Conservation (phyloP, 1,139 yeast species). For the Scheffersomyces parashehatae region DNA sequence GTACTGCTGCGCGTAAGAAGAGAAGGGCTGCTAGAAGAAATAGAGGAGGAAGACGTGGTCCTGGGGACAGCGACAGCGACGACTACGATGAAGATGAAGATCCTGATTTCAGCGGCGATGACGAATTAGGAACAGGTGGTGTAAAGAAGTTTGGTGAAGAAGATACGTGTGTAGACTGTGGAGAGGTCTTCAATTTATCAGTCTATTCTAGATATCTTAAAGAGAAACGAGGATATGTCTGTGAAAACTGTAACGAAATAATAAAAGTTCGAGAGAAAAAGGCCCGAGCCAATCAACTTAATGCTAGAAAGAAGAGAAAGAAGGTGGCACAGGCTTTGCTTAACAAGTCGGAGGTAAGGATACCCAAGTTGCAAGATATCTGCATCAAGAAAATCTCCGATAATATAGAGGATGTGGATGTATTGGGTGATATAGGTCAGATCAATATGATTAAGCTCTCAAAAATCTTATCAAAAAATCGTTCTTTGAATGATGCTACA, state of each 20-base stretch:
- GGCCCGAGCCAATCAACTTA: slow-evolving; percentile 51
- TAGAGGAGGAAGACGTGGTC: slow-evolving; percentile 18
- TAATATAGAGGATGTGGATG: slow-evolving; percentile 76
- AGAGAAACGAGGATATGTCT: slow-evolving; percentile 59
- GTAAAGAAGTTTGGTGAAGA: slow-evolving; percentile 45
- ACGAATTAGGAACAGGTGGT: slow-evolving; percentile 17
- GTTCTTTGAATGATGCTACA: slow-evolving; percentile 74
- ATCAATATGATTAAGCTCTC: slow-evolving; percentile 62
- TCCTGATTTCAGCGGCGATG: slow-evolving; percentile 30
- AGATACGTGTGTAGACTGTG: slow-evolving; percentile 62
- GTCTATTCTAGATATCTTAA: slow-evolving; percentile 61
- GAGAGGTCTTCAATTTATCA: slow-evolving; percentile 53
- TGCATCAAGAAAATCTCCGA: slow-evolving; percentile 72
- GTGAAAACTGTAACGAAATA: slow-evolving; percentile 61
- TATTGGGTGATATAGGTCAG: slow-evolving; percentile 76
- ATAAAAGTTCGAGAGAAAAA: slow-evolving; percentile 45
- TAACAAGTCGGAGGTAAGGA: slow-evolving; percentile 60
- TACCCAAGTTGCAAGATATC: slow-evolving; percentile 77
- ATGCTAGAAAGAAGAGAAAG: slow-evolving; percentile 72
- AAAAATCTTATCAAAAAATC: slow-evolving; percentile 73
- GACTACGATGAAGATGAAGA: slow-evolving; percentile 34
- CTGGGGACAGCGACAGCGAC: slow-evolving; percentile 20
- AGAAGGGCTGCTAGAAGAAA: slow-evolving; percentile 30
- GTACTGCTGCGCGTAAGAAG: slow-evolving; percentile 44
- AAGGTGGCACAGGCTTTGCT: slow-evolving; percentile 81